Base-by-base conservation (phyloP, 2,329 filamentous ascomycete genomes). In the Zopfia rhizophila region DNA sequence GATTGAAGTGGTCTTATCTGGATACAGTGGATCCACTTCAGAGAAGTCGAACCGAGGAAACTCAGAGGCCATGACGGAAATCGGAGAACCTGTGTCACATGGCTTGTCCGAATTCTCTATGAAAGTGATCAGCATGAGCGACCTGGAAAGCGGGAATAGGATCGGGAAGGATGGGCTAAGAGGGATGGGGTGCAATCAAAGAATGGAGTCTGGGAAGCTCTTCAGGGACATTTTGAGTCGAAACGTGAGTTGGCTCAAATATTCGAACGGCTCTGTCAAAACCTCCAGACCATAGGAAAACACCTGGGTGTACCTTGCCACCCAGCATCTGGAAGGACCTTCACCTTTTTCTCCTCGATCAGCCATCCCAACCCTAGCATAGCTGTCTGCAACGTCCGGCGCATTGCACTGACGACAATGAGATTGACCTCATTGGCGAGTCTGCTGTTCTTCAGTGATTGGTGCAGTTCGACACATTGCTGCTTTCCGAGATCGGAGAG, bases 301-400 rank as follows among this genome's bases (percentile, higher is more conserved):
- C n/a, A n/a, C n/a, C n/a, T n/a, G n/a, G n/a, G n/a, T 60, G 43
- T 65, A 84, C 82, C 82, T 75, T 89, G 86, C 86, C 86, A 89
- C 42, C 78, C 76, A 3, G 86, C 84, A 58, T 84, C 78, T 1
- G 82, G 79, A 35, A 80, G 69, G 17, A 87, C 75, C 32, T 75
- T 77, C 14, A 85, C 72, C 1, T 57, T 58, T 43, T 65, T 67
- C 35, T 59, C 57, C n/a, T 69, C 76, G 36, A 84, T 73, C 32
- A 88, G 71, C 77, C 80, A 87, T 54, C 81, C 79, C 1, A 88
- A 72, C 0, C 79, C 78, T 7, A 81, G 72, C 29, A 80, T 72
- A 1, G 85, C 80, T 2, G 86, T 89, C 68, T 89, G 82, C 21
- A 88, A 72, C 2, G 85, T 88, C 21, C 86, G 77, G 12, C 77